Evolutionary conservation across 352 stramenopile genomes (phyloP), one percentile per base, ranked within the genome.

Genomic region (Phytopythium ostracodes): DNA sequence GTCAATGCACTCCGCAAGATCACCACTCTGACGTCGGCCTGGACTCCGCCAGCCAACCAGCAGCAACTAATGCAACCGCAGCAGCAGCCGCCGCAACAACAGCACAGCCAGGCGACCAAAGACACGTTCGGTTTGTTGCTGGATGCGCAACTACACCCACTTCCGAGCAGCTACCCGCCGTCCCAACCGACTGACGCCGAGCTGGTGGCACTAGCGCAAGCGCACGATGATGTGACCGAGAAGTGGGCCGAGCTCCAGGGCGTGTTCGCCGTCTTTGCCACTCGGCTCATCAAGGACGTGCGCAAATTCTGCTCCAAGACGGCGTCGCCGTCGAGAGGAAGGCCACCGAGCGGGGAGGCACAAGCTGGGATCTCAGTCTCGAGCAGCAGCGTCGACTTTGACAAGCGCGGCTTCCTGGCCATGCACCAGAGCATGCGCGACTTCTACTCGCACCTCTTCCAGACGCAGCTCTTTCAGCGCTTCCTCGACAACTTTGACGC

Each of bases 391-490:
- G 64, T 76, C 18, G 53, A 67, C 7, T 92, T 92, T 47, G 83
- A 92, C 44, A 70, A 76, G 38, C 73, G 78, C 14, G 59, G 68
- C 12, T 92, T 87, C 46, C 62, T 92, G 22, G 64, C 56, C 4
- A 77, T 87, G 67, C 72, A 89, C 42, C 74, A 78, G 10, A 84
- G 68, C 47, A 65, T 81, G 15, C 79, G 84, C 20, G 81, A 91
- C 15, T 89, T 89, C 51, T 89, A 71, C 46, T 64, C 71, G 1
- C 76, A 89, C 29, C 68, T 92, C 8, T 91, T 92, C 56, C 76
- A 90, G 46, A 92, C 84, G 0, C 84, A 91, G 47, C 68, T 88
- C 27, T 92, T 92, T 49, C 77, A 91, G 56, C 72, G 76, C 4
- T 91, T 87, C 31, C 71, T 92, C 33, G 79, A 90, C 47, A 75